These are phyloP conservation scores for Leccinum arenicola DNA, from an alignment of 768 basidiomycete genomes.

Conservation along the genomic window DNA sequence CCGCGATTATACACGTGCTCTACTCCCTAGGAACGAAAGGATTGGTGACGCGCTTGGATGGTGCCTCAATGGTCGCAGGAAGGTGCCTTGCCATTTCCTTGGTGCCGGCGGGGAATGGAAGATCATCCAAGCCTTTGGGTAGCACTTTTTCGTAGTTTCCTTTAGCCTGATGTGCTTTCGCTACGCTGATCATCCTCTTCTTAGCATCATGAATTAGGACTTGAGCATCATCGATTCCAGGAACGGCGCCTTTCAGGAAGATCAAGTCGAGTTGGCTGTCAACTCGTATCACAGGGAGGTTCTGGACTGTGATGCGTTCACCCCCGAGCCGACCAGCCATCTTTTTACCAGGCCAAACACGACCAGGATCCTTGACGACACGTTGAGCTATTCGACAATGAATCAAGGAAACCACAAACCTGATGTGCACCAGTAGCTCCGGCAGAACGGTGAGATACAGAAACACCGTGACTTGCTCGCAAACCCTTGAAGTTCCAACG, in stretches of 20 bases:
- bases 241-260: slow-evolving; percentile 88
- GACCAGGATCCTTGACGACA: slow-evolving; percentile 78
- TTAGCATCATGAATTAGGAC: slow-evolving; percentile 87
- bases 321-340: slow-evolving; percentile 96
- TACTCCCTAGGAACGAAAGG: slow-evolving; percentile 78
- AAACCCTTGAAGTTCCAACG: slow-evolving; percentile 91
- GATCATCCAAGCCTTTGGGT: slow-evolving; percentile 75
- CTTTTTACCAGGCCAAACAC: slow-evolving; percentile 96
- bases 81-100: slow-evolving; percentile 65
- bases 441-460: slow-evolving; percentile 86
- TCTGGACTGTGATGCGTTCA: slow-evolving; percentile 78
- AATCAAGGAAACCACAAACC: slow-evolving; percentile 41
- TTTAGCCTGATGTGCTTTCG: slow-evolving; percentile 63
- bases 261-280: slow-evolving; percentile 85
- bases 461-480: slow-evolving; percentile 93
- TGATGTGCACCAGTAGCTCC: slow-evolving; percentile 96
- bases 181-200: slow-evolving; percentile 70
- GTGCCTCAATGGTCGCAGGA: slow-evolving; percentile 66
- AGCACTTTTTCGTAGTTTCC: slow-evolving; percentile 75
- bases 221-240: slow-evolving; percentile 85
- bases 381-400: not conserved
- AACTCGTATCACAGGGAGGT: slow-evolving; percentile 84
- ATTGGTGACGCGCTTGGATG: slow-evolving; percentile 68
- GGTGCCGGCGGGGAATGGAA: slow-evolving; percentile 94
- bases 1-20: slow-evolving; percentile 14